Evolutionary conservation across 148 eudicot genomes (phyloP).

Genomic region (Chenopodium album): DNA sequence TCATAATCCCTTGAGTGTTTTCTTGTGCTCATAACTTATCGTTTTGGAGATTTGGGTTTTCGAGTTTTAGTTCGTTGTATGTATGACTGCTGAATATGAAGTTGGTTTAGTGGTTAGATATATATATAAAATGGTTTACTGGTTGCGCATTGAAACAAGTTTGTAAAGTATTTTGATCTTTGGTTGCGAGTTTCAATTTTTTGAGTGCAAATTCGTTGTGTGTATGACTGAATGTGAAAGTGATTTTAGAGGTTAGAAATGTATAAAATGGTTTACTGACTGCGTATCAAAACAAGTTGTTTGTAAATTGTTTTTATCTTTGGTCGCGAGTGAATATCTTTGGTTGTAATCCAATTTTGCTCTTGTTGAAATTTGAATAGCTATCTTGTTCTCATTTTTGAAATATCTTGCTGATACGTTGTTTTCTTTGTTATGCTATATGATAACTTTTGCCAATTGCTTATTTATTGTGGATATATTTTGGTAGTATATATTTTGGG

Average conservation of each 20-base stretch:
- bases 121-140: no score
- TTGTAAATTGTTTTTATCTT: neutral
- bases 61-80: neutral
- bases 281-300: neutral
- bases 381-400: neutral
- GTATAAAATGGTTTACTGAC: neutral
- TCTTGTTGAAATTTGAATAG: no score
- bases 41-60: neutral
- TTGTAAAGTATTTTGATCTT: neutral
- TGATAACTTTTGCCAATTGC: neutral
- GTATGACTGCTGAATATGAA: neutral
- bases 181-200: neutral
- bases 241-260: neutral
- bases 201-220: neutral
- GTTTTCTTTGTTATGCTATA: neutral
- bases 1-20: slow-evolving; percentile 12
- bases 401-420: neutral
- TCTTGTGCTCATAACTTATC: neutral
- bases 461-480: no score
- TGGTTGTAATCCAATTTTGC: neutral
- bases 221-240: neutral
- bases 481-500: no score
- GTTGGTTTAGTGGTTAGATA: neutral
- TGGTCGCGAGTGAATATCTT: neutral
- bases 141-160: no score